Conservation (phyloP, 108 stramenopile genomes). For the Skeletonema marinoi region DNA sequence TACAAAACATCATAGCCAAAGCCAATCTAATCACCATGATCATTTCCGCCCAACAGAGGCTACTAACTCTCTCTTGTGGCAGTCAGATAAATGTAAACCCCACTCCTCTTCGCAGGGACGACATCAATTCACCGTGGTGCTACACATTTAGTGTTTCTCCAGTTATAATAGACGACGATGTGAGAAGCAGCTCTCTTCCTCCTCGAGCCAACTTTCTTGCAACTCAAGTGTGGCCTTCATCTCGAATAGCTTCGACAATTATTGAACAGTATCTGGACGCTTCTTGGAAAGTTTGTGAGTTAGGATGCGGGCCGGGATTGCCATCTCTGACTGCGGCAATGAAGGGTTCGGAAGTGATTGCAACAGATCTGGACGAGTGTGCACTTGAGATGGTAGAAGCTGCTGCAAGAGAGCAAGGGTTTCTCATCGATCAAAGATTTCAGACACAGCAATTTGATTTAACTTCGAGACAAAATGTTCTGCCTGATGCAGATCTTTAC, state of each 20-base stretch:
- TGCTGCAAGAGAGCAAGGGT: slow-evolving; percentile 65
- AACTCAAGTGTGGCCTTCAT: slow-evolving; percentile 85
- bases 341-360: slow-evolving; percentile 53
- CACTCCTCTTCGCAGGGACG: slow-evolving; percentile 20
- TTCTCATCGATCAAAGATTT: slow-evolving; percentile 12
- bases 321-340: slow-evolving; percentile 62
- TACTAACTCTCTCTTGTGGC: background rate
- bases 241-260: slow-evolving; percentile 55
- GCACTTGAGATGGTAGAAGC: slow-evolving; percentile 59
- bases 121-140: slow-evolving; percentile 23
- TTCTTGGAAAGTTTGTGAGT: slow-evolving; percentile 62
- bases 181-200: slow-evolving; percentile 6
- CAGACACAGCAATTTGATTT: slow-evolving; percentile 55
- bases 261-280: slow-evolving; percentile 43
- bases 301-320: slow-evolving; percentile 82
- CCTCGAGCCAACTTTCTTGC: slow-evolving; percentile 65
- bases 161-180: slow-evolving; percentile 3
- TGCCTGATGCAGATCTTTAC: slow-evolving; percentile 62
- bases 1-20: too few species aligned
- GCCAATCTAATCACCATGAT: background rate
- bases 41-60: background rate
- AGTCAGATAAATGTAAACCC: slow-evolving; percentile 14
- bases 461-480: slow-evolving; percentile 22
- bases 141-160: slow-evolving; percentile 15
- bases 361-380: slow-evolving; percentile 66